Base-by-base conservation (phyloP, 805 yeast species). In the Limtongia smithiae region DNA sequence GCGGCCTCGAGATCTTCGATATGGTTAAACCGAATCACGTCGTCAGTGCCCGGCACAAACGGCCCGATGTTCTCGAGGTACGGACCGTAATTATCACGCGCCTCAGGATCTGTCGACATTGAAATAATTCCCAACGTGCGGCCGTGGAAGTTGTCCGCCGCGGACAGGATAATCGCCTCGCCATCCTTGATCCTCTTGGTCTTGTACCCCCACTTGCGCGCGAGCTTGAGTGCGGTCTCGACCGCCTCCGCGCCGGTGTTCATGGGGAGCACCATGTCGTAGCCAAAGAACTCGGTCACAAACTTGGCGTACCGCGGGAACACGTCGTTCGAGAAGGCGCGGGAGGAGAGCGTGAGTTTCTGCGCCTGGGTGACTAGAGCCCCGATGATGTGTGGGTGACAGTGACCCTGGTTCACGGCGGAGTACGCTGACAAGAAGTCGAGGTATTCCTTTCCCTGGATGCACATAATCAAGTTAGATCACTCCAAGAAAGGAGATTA, bases 201-300 rank as follows among this genome's bases (percentile, higher is more conserved):
- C 62, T 76, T 77, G 74, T 90, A 91, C 48, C 97, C 97, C 97
- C 97, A 91, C 74, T 91, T 83, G 78, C 97, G 83, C 44, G 97
- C 97, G 52, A 91, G 74, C 70, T 91, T 91, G 66, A 91, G 74
- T 25, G 85, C 96, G 35, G 96, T 87, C 73, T 91, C 97, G 36
- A 91, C 97, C 8, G 97, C 97, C 72, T 91, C 97, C 34, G 97
- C 97, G 66, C 97, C 97, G 12, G 97, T 91, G 74, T 91, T 91
- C 97, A 90, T 91, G 59, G 97, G 97, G 66, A 91, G 74, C 9
- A 91, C 91, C 84, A 81, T 82, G 63, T 91, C 97, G 70, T 87
- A 91, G 65, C 82, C 78, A 73, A 91, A 91, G 66, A 72, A 90
- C 66, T 89, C 93, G 46, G 96, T 88, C 53, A 88, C 75, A 64